Percentiles rank a stretch among this genome's conserved stretches.
phyloP scores from a whole-genome alignment of 2,329 filamentous ascomycete genomes.

The Juglanconis juglandina region DNA sequence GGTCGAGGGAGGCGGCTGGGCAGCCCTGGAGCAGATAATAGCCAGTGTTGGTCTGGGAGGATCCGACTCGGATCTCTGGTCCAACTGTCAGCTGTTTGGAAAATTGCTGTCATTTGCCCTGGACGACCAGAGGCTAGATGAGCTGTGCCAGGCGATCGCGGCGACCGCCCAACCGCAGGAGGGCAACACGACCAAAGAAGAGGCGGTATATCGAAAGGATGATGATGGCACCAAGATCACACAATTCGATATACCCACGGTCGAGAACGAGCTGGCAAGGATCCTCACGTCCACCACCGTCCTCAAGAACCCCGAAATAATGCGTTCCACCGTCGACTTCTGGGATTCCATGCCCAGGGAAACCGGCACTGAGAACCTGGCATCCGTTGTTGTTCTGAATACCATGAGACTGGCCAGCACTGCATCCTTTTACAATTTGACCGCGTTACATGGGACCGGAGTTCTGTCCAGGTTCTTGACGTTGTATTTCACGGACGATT shows the following conservation, averaged over 20 bases:
- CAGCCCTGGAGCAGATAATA: constrained; percentile 69
- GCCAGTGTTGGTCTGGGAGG: constrained; percentile 63
- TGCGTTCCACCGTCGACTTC: constrained; percentile 59
- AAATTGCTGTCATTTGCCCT: constrained; percentile 77
- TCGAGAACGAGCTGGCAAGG: constrained; percentile 40
- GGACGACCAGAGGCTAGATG: constrained; percentile 70
- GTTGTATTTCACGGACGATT: constrained; percentile 53
- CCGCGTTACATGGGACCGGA: constrained; percentile 68
- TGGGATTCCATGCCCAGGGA: constrained; percentile 60
- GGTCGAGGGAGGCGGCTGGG: constrained; percentile 76
- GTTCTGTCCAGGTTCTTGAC: constrained; percentile 65
- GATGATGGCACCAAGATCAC: constrained; percentile 1
- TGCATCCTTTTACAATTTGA: constrained; percentile 66
- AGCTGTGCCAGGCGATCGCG: constrained; percentile 59
- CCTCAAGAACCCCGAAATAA: constrained; percentile 60
- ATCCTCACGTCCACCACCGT: constrained; percentile 50
- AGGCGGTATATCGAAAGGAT: constrained; percentile 1
- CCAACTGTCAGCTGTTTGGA: constrained; percentile 72
- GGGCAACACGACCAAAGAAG: not conserved
- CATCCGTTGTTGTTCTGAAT: constrained; percentile 63
- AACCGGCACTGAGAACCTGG: constrained; percentile 43
- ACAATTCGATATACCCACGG: constrained; percentile 23
- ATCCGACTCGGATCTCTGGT: constrained; percentile 65
- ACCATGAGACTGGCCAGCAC: constrained; percentile 56
- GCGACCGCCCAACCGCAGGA: constrained; percentile 2